Evolutionary conservation across 495 filamentous ascomycete species (phyloP).

Genomic region (Neurospora sublineolata): DNA sequence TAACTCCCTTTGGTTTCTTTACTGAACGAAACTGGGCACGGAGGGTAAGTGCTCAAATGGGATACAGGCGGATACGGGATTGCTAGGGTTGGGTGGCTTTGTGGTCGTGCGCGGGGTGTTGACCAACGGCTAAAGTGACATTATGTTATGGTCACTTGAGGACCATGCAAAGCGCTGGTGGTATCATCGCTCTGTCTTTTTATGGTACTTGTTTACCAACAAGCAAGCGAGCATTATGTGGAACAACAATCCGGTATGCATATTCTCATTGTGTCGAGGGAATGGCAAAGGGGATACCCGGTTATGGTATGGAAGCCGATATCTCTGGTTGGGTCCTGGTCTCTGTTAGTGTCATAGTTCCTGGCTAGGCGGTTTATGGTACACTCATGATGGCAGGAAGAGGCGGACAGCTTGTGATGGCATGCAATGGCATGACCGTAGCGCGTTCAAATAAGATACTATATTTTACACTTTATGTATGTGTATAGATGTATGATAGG

Average conservation of each 20-base stretch:
- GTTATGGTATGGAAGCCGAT: neutral
- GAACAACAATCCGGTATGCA: neutral
- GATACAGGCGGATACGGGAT: neutral
- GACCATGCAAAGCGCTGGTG: neutral
- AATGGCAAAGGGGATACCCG: neutral
- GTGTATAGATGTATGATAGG: neutral
- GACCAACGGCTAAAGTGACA: neutral
- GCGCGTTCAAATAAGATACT: neutral
- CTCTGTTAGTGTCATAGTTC: neutral
- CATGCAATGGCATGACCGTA: neutral
- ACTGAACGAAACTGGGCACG: neutral
- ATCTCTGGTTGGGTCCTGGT: neutral
- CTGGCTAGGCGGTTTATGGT: neutral
- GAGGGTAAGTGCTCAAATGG: neutral
- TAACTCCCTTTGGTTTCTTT: neutral
- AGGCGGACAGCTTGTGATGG: neutral
- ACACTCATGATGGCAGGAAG: neutral
- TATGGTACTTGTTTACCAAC: neutral
- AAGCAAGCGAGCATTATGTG: neutral
- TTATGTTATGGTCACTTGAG: neutral
- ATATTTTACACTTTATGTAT: neutral
- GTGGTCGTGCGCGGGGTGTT: neutral
- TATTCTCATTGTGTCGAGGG: neutral
- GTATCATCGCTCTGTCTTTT: neutral
- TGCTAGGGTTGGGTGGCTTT: neutral